These are phyloP conservation scores for Calonectria multiphialidica DNA, from an alignment of 2,329 filamentous ascomycete genomes.

Conservation along the genomic window DNA sequence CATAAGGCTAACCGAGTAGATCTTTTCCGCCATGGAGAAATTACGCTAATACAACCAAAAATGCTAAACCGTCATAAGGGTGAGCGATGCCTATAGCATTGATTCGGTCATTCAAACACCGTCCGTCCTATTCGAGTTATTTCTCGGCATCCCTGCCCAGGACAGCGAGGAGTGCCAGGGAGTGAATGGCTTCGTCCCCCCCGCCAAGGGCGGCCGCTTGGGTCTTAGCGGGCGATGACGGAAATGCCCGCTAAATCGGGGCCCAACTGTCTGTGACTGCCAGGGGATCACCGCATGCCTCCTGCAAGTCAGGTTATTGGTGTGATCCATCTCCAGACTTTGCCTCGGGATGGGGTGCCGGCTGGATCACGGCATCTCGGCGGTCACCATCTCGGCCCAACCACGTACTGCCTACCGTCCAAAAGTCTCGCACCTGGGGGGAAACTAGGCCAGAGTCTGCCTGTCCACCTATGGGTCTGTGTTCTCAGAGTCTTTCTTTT, in stretches of 20 bases:
- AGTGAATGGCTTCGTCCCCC: neutral
- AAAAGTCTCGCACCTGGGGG: neutral
- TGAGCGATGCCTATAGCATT: neutral
- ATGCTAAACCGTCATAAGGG: neutral
- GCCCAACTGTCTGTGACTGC: constrained; percentile 26
- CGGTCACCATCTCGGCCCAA: constrained; percentile 10
- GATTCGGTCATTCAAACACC: neutral
- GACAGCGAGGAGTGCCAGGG: neutral
- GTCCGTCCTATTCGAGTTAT: neutral
- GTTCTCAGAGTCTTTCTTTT: neutral
- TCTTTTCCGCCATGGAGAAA: neutral
- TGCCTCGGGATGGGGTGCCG: constrained; percentile 17
- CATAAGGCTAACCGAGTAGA: constrained; percentile 3
- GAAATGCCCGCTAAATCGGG: constrained; percentile 24
- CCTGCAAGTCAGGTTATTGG: constrained; percentile 38
- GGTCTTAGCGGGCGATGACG: constrained; percentile 11
- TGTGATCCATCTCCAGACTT: constrained; percentile 43
- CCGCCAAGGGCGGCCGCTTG: neutral
- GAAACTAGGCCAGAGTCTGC: neutral
- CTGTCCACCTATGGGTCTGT: neutral
- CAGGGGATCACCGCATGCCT: constrained; percentile 37
- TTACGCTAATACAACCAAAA: neutral
- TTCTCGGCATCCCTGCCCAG: neutral
- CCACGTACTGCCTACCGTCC: neutral
- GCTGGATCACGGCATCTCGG: neutral